Conservation (phyloP, 805 yeast species). For the Pichia pseudocactophila region DNA sequence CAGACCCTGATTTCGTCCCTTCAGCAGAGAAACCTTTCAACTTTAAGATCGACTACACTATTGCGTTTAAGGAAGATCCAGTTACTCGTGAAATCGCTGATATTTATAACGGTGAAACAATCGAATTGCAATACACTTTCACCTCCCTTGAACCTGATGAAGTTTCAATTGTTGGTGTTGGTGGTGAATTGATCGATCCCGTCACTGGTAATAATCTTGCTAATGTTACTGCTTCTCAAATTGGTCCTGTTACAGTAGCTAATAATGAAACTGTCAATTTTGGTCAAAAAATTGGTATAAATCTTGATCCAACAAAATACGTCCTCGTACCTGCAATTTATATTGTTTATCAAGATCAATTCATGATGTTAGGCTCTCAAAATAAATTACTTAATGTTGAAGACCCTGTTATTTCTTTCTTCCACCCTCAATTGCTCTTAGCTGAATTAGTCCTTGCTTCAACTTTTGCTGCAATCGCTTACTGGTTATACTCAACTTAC, state of each 20-base stretch:
- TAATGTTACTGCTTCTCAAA: slow-evolving; percentile 54
- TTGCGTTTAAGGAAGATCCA: slow-evolving; percentile 31
- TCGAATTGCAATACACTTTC: slow-evolving; percentile 43
- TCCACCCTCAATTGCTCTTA: slow-evolving; percentile 63
- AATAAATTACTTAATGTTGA: slow-evolving; percentile 48
- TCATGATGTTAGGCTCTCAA: slow-evolving; percentile 48
- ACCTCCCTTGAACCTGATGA: slow-evolving; percentile 43
- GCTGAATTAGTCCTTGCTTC: slow-evolving; percentile 47
- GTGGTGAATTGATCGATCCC: slow-evolving; percentile 56
- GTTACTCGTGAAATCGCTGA: slow-evolving; percentile 36
- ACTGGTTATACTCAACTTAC: slow-evolving; percentile 35
- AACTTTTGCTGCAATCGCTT: slow-evolving; percentile 42
- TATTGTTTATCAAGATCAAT: slow-evolving; percentile 39
- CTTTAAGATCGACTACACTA: slow-evolving; percentile 39
- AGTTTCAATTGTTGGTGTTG: slow-evolving; percentile 53
- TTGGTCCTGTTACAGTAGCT: slow-evolving; percentile 50
- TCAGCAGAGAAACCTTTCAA: slow-evolving; percentile 33
- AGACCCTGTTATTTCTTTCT: slow-evolving; percentile 60
- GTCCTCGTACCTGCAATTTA: slow-evolving; percentile 52
- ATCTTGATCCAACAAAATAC: slow-evolving; percentile 48
- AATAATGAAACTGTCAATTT: slow-evolving; percentile 43
- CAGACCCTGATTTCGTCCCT: slow-evolving; percentile 23
- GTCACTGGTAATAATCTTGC: slow-evolving; percentile 40
- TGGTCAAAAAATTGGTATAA: slow-evolving; percentile 51
- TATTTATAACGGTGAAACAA: slow-evolving; percentile 41